A percentile compares a stretch with the other conserved stretches of the same genome.
phyloP scores from a whole-genome alignment of 2,329 filamentous ascomycete species.

The Stenocarpella maydis region DNA sequence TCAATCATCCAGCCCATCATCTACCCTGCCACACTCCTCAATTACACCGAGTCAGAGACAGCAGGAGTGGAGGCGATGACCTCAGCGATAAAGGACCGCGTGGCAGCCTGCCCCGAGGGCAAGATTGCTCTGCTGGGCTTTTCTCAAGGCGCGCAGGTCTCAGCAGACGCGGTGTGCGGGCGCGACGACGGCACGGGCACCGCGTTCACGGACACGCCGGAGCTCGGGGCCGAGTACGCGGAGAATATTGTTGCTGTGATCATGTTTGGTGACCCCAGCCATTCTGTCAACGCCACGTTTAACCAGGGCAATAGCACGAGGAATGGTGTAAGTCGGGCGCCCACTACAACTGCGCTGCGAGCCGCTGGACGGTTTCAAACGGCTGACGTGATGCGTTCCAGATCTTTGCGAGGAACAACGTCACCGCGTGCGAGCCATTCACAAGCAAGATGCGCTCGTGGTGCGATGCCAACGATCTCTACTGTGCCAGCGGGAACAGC shows the following conservation, averaged over 20 bases:
- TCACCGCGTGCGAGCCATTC: slow-evolving; percentile 38
- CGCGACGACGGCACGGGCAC: slow-evolving; percentile 25
- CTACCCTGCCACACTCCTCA: slow-evolving; percentile 41
- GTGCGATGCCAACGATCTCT: slow-evolving; percentile 42
- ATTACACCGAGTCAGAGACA: slow-evolving; percentile 37
- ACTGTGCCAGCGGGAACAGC: slow-evolving; percentile 40
- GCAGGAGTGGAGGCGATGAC: slow-evolving; percentile 36
- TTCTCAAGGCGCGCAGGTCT: slow-evolving; percentile 41
- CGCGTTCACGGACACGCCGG: neutral
- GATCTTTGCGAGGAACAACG: slow-evolving; percentile 39
- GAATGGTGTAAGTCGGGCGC: slow-evolving; percentile 36
- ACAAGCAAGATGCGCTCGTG: slow-evolving; percentile 39
- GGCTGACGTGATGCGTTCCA: neutral
- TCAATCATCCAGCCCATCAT: slow-evolving; percentile 37
- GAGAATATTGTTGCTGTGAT: slow-evolving; percentile 37
- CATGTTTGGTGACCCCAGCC: slow-evolving; percentile 40
- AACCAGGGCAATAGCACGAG: slow-evolving; percentile 38
- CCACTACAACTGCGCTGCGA: neutral
- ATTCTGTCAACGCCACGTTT: slow-evolving; percentile 36
- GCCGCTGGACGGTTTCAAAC: accelerated
- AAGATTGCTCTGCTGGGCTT: slow-evolving; percentile 42
- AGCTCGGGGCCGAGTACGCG: neutral
- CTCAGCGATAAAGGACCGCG: slow-evolving; percentile 35
- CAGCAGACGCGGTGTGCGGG: slow-evolving; percentile 40
- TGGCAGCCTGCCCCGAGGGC: slow-evolving; percentile 36